These are phyloP conservation scores for Dalbergia oliveri DNA, from an alignment of 306 rosid species.

Conservation along the genomic window DNA sequence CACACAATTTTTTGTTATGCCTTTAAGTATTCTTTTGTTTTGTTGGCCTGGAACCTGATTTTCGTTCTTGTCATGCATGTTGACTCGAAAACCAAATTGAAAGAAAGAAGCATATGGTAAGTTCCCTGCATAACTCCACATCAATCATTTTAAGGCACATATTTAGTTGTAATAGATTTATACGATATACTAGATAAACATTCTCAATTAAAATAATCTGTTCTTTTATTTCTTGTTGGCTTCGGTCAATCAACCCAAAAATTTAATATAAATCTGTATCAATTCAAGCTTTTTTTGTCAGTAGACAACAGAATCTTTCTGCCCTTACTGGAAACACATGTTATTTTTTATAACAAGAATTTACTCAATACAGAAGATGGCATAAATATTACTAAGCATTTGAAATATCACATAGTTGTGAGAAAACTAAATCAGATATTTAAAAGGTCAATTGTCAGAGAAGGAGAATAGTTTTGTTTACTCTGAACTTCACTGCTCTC, in stretches of 20 bases:
- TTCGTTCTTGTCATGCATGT: conserved; percentile 46
- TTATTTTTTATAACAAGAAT: neutral
- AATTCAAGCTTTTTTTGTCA: neutral
- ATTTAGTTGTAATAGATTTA: conserved; percentile 19
- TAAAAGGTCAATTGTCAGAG: neutral
- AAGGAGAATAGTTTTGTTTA: neutral
- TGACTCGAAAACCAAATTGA: conserved; percentile 56
- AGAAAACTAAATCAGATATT: neutral
- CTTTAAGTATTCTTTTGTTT: conserved; percentile 43
- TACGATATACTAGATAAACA: conserved; percentile 20
- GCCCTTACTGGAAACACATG: neutral
- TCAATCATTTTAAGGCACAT: conserved; percentile 23
- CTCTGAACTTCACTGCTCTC: neutral
- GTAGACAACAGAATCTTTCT: conserved; percentile 8
- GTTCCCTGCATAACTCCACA: conserved; percentile 51
- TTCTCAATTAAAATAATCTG: conserved; percentile 7
- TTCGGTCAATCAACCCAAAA: conserved; percentile 19
- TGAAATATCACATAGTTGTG: neutral
- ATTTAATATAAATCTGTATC: neutral
- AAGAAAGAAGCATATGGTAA: conserved; percentile 95
- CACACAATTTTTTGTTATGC: neutral
- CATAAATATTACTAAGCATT: conserved; percentile 2
- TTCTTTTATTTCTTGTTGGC: neutral
- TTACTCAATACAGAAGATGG: neutral
- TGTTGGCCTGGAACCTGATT: conserved; percentile 58